Conservation (phyloP, 2,329 filamentous ascomycete species). For the Phyllosticta citriasiana region DNA sequence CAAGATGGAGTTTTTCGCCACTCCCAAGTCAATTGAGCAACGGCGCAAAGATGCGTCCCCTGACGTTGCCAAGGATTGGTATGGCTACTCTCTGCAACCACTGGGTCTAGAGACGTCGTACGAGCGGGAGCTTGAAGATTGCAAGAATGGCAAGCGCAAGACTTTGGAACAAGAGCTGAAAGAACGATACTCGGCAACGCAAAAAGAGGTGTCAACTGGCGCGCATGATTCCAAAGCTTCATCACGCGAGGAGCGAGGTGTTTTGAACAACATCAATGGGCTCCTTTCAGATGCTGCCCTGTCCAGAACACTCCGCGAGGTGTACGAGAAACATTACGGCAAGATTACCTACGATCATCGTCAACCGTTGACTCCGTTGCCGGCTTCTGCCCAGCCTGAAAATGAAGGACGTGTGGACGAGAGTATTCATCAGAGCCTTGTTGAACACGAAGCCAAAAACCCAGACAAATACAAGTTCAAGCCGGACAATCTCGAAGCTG, state of each 20-base stretch:
- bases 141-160: constrained; percentile 5
- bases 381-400: not conserved
- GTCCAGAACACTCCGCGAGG: constrained; percentile 28
- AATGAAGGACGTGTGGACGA: constrained; percentile 1
- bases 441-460: constrained; percentile 2
- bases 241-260: not conserved
- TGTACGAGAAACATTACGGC: constrained; percentile 36
- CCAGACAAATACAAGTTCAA: constrained; percentile 1
- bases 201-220: not conserved
- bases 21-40: constrained; percentile 7
- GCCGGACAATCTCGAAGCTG: constrained; percentile 3
- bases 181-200: not conserved
- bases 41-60: constrained; percentile 5
- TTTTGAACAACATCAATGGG: not conserved
- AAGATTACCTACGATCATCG: constrained; percentile 18
- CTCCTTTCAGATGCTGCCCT: constrained; percentile 22
- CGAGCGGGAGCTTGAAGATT: constrained; percentile 7
- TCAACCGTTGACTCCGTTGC: not conserved
- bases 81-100: constrained; percentile 12
- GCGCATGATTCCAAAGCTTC: not conserved
- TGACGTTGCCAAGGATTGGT: constrained; percentile 10
- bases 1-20: not conserved
- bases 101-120: constrained; percentile 14
- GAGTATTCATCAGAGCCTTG: constrained; percentile 2
- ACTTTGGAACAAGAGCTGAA: constrained; percentile 6